Evolutionary conservation across 345 rosid genomes (phyloP).

Genomic region (Pistacia integerrima): DNA sequence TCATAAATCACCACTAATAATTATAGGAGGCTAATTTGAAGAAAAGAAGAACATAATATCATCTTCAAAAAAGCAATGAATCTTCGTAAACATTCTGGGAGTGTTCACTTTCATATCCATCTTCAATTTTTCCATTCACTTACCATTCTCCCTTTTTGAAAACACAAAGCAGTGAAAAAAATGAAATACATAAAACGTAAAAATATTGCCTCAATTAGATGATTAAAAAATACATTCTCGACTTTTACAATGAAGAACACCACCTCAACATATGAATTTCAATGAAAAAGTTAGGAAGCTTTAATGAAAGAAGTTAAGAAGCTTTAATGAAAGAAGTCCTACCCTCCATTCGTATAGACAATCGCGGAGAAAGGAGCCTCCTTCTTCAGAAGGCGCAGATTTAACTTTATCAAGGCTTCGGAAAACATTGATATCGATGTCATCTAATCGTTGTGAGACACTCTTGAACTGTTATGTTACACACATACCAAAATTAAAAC

Average conservation of each 20-base stretch:
- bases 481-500: not conserved
- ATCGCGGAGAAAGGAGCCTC: slow-evolving; percentile 77
- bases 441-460: slow-evolving; percentile 65
- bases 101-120: too few species aligned
- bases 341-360: slow-evolving; percentile 94
- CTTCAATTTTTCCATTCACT: too few species aligned
- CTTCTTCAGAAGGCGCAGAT: slow-evolving; percentile 73
- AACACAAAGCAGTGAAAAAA: too few species aligned
- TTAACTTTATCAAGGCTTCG: slow-evolving; percentile 67
- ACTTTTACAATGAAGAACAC: too few species aligned
- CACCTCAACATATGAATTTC: too few species aligned
- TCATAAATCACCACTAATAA: not conserved
- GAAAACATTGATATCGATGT: slow-evolving; percentile 72
- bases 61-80: not conserved
- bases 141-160: too few species aligned
- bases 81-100: not conserved
- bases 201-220: too few species aligned
- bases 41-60: not conserved
- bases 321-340: slow-evolving; percentile 24
- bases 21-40: not conserved
- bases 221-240: too few species aligned
- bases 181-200: too few species aligned
- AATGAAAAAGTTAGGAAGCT: not conserved
- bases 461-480: slow-evolving; percentile 60
- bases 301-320: not conserved